Percentiles rank a stretch among this genome's conserved stretches.
Evolutionary conservation across 2,329 filamentous ascomycete genomes (phyloP).

Genomic region (Aspergillus sp.): DNA sequence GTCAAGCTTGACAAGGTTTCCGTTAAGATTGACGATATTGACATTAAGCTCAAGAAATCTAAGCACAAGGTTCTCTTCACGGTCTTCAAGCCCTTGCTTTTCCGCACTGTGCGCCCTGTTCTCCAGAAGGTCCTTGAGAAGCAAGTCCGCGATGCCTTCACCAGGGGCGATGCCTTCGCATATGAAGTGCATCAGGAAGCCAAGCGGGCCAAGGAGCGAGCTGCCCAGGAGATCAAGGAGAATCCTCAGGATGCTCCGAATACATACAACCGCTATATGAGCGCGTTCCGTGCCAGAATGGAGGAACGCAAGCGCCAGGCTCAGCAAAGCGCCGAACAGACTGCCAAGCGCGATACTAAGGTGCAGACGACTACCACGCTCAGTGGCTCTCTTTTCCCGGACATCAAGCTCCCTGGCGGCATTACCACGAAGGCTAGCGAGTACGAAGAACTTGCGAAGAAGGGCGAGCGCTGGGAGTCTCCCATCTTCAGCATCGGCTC

Average conservation of each 20-base stretch:
- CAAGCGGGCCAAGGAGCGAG: slow-evolving; percentile 65
- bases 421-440: slow-evolving; percentile 93
- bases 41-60: slow-evolving; percentile 90
- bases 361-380: slow-evolving; percentile 83
- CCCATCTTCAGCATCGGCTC: slow-evolving; percentile 86
- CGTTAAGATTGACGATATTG: slow-evolving; percentile 76
- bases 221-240: slow-evolving; percentile 47
- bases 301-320: slow-evolving; percentile 78
- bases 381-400: slow-evolving; percentile 88
- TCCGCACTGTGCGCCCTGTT: slow-evolving; percentile 79
- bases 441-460: slow-evolving; percentile 81
- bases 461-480: slow-evolving; percentile 93
- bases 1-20: slow-evolving; percentile 92
- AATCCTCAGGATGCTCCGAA: slow-evolving; percentile 74
- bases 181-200: slow-evolving; percentile 82
- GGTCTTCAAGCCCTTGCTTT: slow-evolving; percentile 81
- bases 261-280: slow-evolving; percentile 82
- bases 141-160: slow-evolving; percentile 79
- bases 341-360: slow-evolving; percentile 62
- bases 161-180: slow-evolving; percentile 69
- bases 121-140: slow-evolving; percentile 88
- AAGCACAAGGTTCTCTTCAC: slow-evolving; percentile 90
- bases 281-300: slow-evolving; percentile 71
- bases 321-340: slow-evolving; percentile 55
- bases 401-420: slow-evolving; percentile 80